These are phyloP conservation scores for Tephrocybe sp. DNA, from an alignment of 768 basidiomycete species.

Conservation along the genomic window DNA sequence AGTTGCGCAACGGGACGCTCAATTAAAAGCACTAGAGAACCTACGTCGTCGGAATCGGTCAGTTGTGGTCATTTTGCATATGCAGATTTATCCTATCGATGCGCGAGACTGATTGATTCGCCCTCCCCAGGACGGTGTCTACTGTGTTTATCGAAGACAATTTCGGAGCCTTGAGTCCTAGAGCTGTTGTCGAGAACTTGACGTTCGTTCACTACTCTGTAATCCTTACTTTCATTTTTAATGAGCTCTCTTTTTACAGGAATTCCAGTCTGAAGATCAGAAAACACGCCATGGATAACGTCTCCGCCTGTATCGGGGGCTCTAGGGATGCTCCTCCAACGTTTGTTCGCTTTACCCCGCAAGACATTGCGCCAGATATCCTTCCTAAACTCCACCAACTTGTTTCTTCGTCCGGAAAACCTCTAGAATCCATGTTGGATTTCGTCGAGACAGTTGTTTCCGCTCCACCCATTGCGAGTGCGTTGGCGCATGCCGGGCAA, in stretches of 20 bases:
- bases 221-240: neutral
- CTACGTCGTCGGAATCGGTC: slow-evolving; percentile 16
- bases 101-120: too few species aligned
- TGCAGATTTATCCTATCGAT: slow-evolving; percentile 1
- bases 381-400: slow-evolving; percentile 21
- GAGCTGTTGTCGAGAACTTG: slow-evolving; percentile 17
- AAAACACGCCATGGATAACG: slow-evolving; percentile 20
- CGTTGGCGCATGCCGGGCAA: slow-evolving; percentile 16
- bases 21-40: slow-evolving; percentile 12
- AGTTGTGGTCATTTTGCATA: neutral
- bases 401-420: slow-evolving; percentile 11
- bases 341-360: slow-evolving; percentile 13
- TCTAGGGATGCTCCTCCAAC: slow-evolving; percentile 9
- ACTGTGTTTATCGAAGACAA: slow-evolving; percentile 16
- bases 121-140: slow-evolving; percentile 17
- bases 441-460: slow-evolving; percentile 15
- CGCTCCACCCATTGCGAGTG: slow-evolving; percentile 17
- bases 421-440: slow-evolving; percentile 9
- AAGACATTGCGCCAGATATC: slow-evolving; percentile 17
- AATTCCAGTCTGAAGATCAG: slow-evolving; percentile 17
- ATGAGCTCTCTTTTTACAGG: slow-evolving; percentile 8
- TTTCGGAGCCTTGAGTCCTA: slow-evolving; percentile 13
- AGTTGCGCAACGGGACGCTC: slow-evolving; percentile 5
- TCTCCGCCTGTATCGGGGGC: slow-evolving; percentile 17
- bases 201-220: slow-evolving; percentile 12